Base-by-base conservation (phyloP, 805 yeast species). In the Yarrowia hollandica region DNA sequence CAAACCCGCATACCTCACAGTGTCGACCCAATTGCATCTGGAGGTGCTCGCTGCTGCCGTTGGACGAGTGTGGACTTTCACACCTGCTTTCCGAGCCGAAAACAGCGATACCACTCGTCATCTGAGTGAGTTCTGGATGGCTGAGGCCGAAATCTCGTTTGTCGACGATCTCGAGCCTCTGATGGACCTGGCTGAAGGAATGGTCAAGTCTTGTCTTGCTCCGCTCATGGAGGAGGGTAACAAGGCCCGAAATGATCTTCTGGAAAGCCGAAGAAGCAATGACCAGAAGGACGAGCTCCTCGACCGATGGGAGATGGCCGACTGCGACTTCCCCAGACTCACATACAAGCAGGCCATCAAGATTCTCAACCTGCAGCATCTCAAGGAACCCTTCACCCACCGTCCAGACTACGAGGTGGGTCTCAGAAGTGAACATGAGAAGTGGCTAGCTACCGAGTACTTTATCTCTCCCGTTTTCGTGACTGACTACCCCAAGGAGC, bases 51-150 rank as follows among this genome's bases (percentile, higher is more conserved):
- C 91, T 15, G 79, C 84, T 46, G 85, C 96, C 0, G 70, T 91
- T 26, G 80, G 83, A 44, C 75, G 95, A 48, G 97, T 87, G 1
- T 94, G 96, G 94, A 83, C 96, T 0, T 68, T 92, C 21, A 78
- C 90, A 0, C 99, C 99, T 1, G 89, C 96, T 60, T 94, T 94
- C 69, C 77, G 99, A 63, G 98, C 99, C 0, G 99, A 94, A 68
- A 80, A 80, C 54, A 86, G 96, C 60, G 91, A 90, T 68, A 94
- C 99, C 0, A 88, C 84, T 66, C 78, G 99, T 55, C 99, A 94
- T 70, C 72, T 94, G 61, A 81, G 92, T 61, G 99, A 94, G 71
- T 94, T 94, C 71, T 94, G 97, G 97, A 91, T 94, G 97, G 72
- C 94, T 2, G 99, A 94, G 71, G 95, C 90, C 0, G 99, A 94